phyloP scores from a whole-genome alignment of 2,329 filamentous ascomycete species.

The Dactylellina haptotyla region DNA sequence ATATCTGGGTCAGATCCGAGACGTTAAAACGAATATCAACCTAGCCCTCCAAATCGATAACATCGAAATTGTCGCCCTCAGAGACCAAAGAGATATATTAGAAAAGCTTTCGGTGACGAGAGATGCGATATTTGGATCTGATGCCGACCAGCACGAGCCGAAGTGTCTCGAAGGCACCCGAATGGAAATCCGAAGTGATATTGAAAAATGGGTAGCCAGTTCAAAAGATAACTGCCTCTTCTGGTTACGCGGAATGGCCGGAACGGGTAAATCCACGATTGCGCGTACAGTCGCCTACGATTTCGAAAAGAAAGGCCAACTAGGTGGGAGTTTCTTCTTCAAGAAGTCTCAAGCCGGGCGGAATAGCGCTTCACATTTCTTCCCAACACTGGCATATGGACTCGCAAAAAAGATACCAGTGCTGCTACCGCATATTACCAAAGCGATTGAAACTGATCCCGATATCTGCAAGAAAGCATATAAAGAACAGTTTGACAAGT shows the following conservation, averaged over 20 bases:
- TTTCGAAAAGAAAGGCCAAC: constrained; percentile 51
- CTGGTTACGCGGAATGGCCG: constrained; percentile 62
- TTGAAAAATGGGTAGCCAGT: constrained; percentile 21
- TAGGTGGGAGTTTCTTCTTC: constrained; percentile 64
- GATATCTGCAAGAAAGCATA: constrained; percentile 2
- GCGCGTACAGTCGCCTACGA: constrained; percentile 59
- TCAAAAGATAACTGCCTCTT: constrained; percentile 28
- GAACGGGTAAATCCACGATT: constrained; percentile 61
- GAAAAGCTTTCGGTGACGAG: neutral
- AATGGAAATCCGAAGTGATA: neutral
- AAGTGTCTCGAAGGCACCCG: neutral
- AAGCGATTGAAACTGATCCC: constrained; percentile 59
- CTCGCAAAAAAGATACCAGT: constrained; percentile 59
- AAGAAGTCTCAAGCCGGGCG: constrained; percentile 62
- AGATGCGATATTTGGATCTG: neutral
- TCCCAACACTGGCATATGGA: constrained; percentile 62
- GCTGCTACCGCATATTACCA: constrained; percentile 57
- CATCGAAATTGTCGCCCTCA: neutral
- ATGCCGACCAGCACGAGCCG: neutral
- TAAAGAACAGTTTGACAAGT: constrained; percentile 37
- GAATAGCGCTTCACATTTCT: constrained; percentile 60
- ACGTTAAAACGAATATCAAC: neutral
- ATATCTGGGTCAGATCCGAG: neutral
- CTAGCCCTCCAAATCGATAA: neutral
- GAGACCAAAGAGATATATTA: neutral